Evolutionary conservation across 2,329 filamentous ascomycete genomes (phyloP), one percentile per base, ranked within the genome.

Genomic region (Colletotrichum paranaense): DNA sequence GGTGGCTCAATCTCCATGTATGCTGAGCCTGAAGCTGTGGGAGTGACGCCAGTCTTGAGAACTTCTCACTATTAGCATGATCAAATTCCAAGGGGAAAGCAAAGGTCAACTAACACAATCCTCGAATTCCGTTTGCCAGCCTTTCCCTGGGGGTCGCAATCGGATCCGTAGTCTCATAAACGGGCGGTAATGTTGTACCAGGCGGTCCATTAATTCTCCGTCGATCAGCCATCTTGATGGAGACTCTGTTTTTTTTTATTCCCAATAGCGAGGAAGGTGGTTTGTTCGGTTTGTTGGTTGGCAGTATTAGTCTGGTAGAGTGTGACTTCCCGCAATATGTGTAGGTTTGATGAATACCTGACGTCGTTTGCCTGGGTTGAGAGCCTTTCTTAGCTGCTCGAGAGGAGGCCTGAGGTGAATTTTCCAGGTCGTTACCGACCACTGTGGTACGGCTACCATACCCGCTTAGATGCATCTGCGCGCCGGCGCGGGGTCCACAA

Each of bases 1-100:
- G 84, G 87, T 76, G 83, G 85, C 77, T 89, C 89, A 62, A 92
- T 84, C 79, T 93, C 94, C 67, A 96, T 87, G 81, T 96, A 99
- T 67, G 97, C 95, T 22, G 95, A 98, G 16, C 97, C 97, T 62
- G 95, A 97, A 14, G 97, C 97, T 16, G 96, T 97, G 22, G 97
- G 96, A 0, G 97, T 95, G 5, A 98, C 90, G 28, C 95, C 95
- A 9, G 96, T 98, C 82, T 97, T 95, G 57, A 98, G 87, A 81
- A 96, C 95, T 97, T 75, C 35, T 32, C 12, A 78, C n/a, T 24
- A 49, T 66, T n/a, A 72, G 68, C 28, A 19, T 62, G 30, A 46
- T 22, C 19, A 42, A 68, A 24, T 62, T 24, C 5, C 19, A n/a
- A 49, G 12, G 22, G 19, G n/a, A 62, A 22, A 19, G 58, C 14